phyloP scores from a whole-genome alignment of 208 protist species.

The Naegleria gruberi region DNA sequence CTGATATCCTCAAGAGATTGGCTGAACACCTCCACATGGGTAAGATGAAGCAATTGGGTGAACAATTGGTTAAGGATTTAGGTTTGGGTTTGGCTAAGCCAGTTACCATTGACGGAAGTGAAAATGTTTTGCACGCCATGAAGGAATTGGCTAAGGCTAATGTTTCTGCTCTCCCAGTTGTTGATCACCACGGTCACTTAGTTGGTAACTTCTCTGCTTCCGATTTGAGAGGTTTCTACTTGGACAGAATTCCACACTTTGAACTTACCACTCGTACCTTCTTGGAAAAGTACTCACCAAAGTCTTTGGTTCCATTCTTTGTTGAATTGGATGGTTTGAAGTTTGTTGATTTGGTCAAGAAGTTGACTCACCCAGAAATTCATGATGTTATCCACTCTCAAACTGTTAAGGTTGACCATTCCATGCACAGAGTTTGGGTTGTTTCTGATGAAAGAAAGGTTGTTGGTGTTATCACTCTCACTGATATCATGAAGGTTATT shows the following conservation, averaged over 20 bases:
- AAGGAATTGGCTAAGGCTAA: not conserved
- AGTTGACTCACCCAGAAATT: not conserved
- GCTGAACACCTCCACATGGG: not conserved
- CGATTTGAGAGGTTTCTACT: not conserved
- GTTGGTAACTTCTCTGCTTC: not conserved
- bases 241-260: not conserved
- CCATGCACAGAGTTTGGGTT: constrained; percentile 8
- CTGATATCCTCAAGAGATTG: not conserved
- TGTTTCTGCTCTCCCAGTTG: not conserved
- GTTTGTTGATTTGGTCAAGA: not conserved
- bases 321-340: not conserved
- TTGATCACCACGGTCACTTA: not conserved
- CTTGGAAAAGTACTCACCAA: not conserved
- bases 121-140: not conserved
- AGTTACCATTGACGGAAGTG: not conserved
- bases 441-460: not conserved
- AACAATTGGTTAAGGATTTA: not conserved
- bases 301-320: not conserved
- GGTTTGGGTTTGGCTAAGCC: not conserved
- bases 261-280: not conserved
- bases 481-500: constrained; percentile 2
- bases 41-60: not conserved
- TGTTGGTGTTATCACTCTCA: not conserved
- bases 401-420: not conserved
- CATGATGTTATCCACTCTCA: not conserved